Conservation (phyloP, 1,284 basidiomycete species). For the Fomitiporia mediterranea region DNA sequence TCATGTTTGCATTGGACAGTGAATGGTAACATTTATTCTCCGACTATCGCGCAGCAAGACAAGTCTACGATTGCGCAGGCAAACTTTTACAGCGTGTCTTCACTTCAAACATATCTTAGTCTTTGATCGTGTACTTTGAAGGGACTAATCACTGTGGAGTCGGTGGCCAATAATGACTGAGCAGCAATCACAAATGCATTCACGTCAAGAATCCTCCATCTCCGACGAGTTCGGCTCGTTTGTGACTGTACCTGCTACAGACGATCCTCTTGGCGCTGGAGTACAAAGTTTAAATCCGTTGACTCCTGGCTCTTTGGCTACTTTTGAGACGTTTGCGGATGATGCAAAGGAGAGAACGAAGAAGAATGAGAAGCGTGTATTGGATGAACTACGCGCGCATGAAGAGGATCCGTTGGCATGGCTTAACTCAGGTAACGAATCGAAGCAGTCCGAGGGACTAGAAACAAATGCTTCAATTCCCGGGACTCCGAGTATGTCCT, state of each 20-base stretch:
- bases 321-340: slow-evolving; percentile 48
- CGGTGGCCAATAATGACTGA: not conserved
- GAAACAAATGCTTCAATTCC: not conserved
- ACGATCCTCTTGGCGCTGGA: slow-evolving; percentile 46
- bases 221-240: slow-evolving; percentile 63
- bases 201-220: slow-evolving; percentile 20
- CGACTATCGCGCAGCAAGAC: not conserved
- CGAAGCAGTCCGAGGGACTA: not conserved
- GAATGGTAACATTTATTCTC: not conserved
- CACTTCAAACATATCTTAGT: too few species aligned
- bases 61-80: not conserved
- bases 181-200: not conserved
- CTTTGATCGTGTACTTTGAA: too few species aligned
- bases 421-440: slow-evolving; percentile 26
- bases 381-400: slow-evolving; percentile 59
- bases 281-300: not conserved
- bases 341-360: slow-evolving; percentile 50
- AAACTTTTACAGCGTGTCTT: too few species aligned
- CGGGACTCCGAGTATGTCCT: not conserved
- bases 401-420: slow-evolving; percentile 68
- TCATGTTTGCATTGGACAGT: not conserved
- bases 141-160: too few species aligned
- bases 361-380: slow-evolving; percentile 43
- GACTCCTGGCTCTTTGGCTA: slow-evolving; percentile 10
- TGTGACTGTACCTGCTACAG: slow-evolving; percentile 53